A percentile compares a stretch with the other conserved stretches of the same genome.
Conservation (phyloP, 2,329 filamentous ascomycete species). For the Graphilbum sp. region DNA sequence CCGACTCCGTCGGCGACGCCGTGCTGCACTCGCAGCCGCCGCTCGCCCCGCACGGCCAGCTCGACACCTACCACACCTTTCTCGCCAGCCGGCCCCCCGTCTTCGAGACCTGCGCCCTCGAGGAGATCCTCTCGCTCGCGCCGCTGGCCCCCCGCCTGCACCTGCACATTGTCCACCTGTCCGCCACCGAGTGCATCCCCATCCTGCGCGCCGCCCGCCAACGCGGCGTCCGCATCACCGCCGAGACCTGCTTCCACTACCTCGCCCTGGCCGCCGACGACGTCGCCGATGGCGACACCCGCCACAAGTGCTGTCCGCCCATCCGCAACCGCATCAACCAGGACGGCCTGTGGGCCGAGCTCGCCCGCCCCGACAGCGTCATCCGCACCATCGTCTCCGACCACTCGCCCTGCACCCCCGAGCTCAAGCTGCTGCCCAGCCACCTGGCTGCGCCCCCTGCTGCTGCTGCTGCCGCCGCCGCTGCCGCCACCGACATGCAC, state of each 20-base stretch:
- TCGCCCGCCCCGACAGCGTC: constrained; percentile 53
- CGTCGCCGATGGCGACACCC: constrained; percentile 69
- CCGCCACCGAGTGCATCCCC: constrained; percentile 75
- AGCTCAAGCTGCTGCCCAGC: constrained; percentile 72
- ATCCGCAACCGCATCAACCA: constrained; percentile 72
- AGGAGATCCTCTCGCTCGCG: constrained; percentile 69
- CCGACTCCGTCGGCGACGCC: constrained; percentile 62
- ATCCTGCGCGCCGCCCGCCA: constrained; percentile 57
- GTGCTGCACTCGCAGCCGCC: constrained; percentile 53
- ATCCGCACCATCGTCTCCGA: constrained; percentile 88
- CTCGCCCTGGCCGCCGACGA: constrained; percentile 69
- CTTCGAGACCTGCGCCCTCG: constrained; percentile 83
- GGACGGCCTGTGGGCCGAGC: constrained; percentile 73
- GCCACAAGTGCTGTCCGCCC: constrained; percentile 90
- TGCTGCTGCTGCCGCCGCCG: constrained; percentile 5
- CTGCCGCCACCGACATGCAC: constrained; percentile 15
- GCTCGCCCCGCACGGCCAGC: constrained; percentile 50
- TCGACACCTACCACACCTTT: constrained; percentile 76
- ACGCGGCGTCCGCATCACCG: constrained; percentile 69
- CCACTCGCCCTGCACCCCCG: constrained; percentile 89
- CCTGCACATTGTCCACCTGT: constrained; percentile 87
- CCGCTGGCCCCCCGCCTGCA: constrained; percentile 66
- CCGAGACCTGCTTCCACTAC: constrained; percentile 94
- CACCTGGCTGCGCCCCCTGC: constrained; percentile 28
- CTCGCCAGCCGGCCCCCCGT: constrained; percentile 74